Percentiles rank a stretch among this genome's conserved stretches.
Conservation (phyloP, 1,284 basidiomycete species). For the Papiliotrema flavescens region DNA sequence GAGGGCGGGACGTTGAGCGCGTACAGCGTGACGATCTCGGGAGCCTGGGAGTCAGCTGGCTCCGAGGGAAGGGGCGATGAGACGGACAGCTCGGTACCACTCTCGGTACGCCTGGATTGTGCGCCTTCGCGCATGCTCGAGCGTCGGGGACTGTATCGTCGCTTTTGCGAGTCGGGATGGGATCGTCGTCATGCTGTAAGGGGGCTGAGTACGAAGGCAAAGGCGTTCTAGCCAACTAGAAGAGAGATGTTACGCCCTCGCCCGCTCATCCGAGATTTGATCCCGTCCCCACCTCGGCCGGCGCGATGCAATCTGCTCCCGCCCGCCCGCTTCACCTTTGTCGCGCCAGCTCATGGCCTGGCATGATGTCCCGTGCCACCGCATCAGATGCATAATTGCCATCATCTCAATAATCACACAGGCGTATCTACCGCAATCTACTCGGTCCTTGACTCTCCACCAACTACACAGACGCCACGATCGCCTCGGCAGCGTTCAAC, state of each 20-base stretch:
- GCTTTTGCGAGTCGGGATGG: constrained; percentile 79
- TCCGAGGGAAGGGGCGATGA: neutral
- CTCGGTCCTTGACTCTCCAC: neutral
- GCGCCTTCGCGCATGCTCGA: constrained; percentile 67
- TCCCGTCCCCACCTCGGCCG: too few relatives aligned
- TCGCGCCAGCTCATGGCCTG: too few relatives aligned
- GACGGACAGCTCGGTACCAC: constrained; percentile 83
- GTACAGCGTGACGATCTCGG: constrained; percentile 82
- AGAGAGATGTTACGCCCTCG: too few relatives aligned
- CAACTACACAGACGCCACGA: constrained; percentile 38
- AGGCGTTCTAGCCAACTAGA: too few relatives aligned
- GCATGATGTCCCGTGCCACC: too few relatives aligned
- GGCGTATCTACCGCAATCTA: too few relatives aligned
- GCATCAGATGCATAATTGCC: neutral
- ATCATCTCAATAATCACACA: neutral
- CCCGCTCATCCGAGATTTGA: too few relatives aligned
- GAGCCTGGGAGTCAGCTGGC: constrained; percentile 59
- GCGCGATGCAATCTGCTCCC: too few relatives aligned
- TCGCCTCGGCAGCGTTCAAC: constrained; percentile 86
- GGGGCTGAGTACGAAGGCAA: neutral
- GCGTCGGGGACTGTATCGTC: constrained; percentile 59
- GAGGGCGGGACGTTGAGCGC: constrained; percentile 76
- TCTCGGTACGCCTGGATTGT: constrained; percentile 79
- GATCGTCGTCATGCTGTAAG: constrained; percentile 70
- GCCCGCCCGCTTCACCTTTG: neutral